Evolutionary conservation across 2,329 filamentous ascomycete species (phyloP).

Genomic region (Fusarium sp.): DNA sequence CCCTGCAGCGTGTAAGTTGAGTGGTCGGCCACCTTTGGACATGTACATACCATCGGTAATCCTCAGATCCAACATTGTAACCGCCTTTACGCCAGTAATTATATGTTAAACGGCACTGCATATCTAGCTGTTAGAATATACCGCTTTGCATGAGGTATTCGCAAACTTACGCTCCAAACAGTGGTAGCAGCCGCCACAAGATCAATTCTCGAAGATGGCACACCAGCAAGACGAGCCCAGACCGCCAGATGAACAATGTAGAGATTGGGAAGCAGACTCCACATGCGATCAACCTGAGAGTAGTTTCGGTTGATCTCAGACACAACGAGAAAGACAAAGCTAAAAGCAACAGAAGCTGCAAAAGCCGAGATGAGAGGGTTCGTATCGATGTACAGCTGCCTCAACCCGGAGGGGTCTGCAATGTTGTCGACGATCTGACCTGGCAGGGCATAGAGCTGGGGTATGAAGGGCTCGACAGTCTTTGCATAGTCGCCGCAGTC

Average conservation of each 20-base stretch:
- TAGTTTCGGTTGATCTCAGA: conserved; percentile 94
- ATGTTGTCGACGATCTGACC: conserved; percentile 70
- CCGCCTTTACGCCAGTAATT: conserved; percentile 98
- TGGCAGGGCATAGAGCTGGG: conserved; percentile 78
- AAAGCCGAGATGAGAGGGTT: conserved; percentile 87
- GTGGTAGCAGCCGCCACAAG: conserved; percentile 76
- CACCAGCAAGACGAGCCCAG: conserved; percentile 82
- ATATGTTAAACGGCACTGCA: conserved; percentile 82
- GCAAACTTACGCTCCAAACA: conserved; percentile 80
- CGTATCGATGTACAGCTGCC: conserved; percentile 81
- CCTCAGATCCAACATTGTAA: conserved; percentile 88
- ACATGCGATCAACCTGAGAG: conserved; percentile 94
- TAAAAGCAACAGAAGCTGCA: conserved; percentile 77
- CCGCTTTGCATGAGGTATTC: neutral
- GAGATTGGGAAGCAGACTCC: conserved; percentile 88
- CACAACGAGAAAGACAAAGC: conserved; percentile 76
- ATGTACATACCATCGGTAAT: conserved; percentile 81
- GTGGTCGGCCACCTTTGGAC: neutral
- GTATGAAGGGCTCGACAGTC: conserved; percentile 80
- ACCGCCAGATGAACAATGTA: conserved; percentile 86
- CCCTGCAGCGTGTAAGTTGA: conserved; percentile 58
- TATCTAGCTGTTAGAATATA: conserved; percentile 7
- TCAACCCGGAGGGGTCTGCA: conserved; percentile 70
- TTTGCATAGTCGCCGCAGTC: conserved; percentile 83
- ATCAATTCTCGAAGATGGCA: conserved; percentile 78